phyloP scores from a whole-genome alignment of 2,329 filamentous ascomycete genomes.

The Pseudogymnoascus sp. region DNA sequence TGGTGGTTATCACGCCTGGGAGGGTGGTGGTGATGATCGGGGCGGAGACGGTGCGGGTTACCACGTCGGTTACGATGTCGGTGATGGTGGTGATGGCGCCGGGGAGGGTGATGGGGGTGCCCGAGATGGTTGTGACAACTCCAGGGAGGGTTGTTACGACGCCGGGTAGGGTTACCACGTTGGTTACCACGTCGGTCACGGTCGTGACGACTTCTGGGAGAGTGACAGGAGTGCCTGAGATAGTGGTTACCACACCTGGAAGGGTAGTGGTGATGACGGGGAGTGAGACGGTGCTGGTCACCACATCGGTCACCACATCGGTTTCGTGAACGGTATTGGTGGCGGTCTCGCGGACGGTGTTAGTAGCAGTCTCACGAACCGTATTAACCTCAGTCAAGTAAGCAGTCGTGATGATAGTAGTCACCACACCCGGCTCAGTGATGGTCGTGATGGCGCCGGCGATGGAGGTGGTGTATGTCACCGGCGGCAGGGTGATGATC shows the following conservation, averaged over 20 bases:
- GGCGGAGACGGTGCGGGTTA: slow-evolving; percentile 10
- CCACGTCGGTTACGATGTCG: not conserved
- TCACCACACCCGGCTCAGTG: not conserved
- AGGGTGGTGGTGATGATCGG: slow-evolving; percentile 9
- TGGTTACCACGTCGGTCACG: not conserved
- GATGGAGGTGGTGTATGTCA: not conserved
- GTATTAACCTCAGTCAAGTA: slow-evolving; percentile 13
- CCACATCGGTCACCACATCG: too few species aligned
- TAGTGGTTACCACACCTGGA: too few species aligned
- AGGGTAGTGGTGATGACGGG: too few species aligned
- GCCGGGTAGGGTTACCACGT: too few species aligned
- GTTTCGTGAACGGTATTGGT: not conserved
- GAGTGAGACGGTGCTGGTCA: too few species aligned
- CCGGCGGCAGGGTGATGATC: not conserved
- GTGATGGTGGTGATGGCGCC: too few species aligned
- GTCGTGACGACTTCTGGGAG: too few species aligned
- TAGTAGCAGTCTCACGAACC: not conserved
- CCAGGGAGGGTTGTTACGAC: too few species aligned
- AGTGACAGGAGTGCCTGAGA: too few species aligned
- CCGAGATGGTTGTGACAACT: too few species aligned
- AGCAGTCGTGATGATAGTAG: slow-evolving; percentile 3
- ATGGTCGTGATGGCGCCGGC: not conserved
- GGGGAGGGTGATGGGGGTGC: too few species aligned
- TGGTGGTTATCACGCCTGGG: slow-evolving; percentile 10
- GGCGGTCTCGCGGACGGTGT: slow-evolving; percentile 3